Evolutionary conservation across 1,139 yeast genomes (phyloP).

Genomic region (Sugiyamaella xylanicola): DNA sequence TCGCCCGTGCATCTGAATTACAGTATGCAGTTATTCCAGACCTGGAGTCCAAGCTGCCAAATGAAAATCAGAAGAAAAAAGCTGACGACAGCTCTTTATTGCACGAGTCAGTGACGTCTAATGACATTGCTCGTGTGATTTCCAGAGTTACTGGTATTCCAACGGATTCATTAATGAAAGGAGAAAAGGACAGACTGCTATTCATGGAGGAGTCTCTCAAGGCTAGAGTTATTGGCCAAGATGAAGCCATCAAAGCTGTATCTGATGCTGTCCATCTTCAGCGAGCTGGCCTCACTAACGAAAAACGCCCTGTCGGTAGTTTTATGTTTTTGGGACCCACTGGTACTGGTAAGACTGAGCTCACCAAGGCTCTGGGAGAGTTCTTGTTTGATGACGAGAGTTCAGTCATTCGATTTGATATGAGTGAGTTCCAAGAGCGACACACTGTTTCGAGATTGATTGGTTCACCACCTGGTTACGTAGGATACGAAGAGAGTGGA

Average conservation of each 20-base stretch:
- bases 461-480: constrained; percentile 98
- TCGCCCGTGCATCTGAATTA: constrained; percentile 83
- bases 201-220: constrained; percentile 82
- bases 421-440: constrained; percentile 97
- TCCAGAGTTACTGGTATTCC: constrained; percentile 97
- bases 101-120: constrained; percentile 92
- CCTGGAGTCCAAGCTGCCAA: constrained; percentile 63
- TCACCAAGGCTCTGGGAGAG: constrained; percentile 88
- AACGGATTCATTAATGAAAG: constrained; percentile 85
- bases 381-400: constrained; percentile 86
- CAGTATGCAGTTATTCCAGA: constrained; percentile 86
- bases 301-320: constrained; percentile 92
- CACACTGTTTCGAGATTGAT: constrained; percentile 86
- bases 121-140: constrained; percentile 89
- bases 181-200: constrained; percentile 87
- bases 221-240: constrained; percentile 88
- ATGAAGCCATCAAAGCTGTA: constrained; percentile 86
- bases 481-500: constrained; percentile 90
- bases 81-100: constrained; percentile 48
- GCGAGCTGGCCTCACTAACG: constrained; percentile 93
- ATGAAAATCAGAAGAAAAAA: constrained; percentile 41
- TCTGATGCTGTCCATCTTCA: constrained; percentile 94
- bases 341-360: constrained; percentile 96
- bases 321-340: constrained; percentile 97
- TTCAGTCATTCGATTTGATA: constrained; percentile 87